Evolutionary conservation across 2,329 filamentous ascomycete species (phyloP).

Genomic region (Ilyonectria destructans): DNA sequence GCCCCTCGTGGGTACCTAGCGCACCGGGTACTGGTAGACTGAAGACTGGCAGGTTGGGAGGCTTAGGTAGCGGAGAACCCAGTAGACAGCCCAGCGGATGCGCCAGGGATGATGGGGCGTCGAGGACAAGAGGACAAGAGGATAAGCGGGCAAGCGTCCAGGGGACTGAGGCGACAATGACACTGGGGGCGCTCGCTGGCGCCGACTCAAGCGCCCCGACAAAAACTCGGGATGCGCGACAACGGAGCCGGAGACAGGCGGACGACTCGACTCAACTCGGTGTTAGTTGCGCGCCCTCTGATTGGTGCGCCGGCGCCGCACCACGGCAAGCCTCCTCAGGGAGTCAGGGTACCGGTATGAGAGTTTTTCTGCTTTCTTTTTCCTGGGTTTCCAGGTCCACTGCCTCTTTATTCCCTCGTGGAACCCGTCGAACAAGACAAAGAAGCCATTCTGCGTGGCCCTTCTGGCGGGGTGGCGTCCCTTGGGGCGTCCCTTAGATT

Average conservation of each 20-base stretch:
- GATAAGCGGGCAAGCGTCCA: slow-evolving; percentile 20
- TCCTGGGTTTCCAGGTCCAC: slow-evolving; percentile 30
- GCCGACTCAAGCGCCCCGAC: slow-evolving; percentile 46
- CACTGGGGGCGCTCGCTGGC: slow-evolving; percentile 22
- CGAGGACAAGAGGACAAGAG: slow-evolving; percentile 6
- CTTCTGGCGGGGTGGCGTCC: not conserved
- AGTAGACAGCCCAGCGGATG: slow-evolving; percentile 19
- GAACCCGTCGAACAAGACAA: slow-evolving; percentile 27
- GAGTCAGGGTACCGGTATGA: slow-evolving; percentile 28
- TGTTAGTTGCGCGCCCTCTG: slow-evolving; percentile 39
- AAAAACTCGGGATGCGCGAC: slow-evolving; percentile 49
- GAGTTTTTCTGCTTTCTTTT: slow-evolving; percentile 38
- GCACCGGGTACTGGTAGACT: slow-evolving; percentile 25
- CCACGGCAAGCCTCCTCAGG: slow-evolving; percentile 36
- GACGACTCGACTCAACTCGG: slow-evolving; percentile 39
- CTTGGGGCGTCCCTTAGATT: not conserved
- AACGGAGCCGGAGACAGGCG: slow-evolving; percentile 30
- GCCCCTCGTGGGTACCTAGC: slow-evolving; percentile 31
- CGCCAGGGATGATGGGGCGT: slow-evolving; percentile 17
- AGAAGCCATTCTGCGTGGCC: not conserved
- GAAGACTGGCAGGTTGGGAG: not conserved
- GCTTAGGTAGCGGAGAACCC: not conserved
- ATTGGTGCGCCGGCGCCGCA: slow-evolving; percentile 39
- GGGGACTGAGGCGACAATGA: slow-evolving; percentile 12
- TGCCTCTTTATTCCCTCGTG: slow-evolving; percentile 32